A percentile compares a stretch with the other conserved stretches of the same genome.
Conservation (phyloP, 2,329 filamentous ascomycete genomes). For the Penicillium concentricum region DNA sequence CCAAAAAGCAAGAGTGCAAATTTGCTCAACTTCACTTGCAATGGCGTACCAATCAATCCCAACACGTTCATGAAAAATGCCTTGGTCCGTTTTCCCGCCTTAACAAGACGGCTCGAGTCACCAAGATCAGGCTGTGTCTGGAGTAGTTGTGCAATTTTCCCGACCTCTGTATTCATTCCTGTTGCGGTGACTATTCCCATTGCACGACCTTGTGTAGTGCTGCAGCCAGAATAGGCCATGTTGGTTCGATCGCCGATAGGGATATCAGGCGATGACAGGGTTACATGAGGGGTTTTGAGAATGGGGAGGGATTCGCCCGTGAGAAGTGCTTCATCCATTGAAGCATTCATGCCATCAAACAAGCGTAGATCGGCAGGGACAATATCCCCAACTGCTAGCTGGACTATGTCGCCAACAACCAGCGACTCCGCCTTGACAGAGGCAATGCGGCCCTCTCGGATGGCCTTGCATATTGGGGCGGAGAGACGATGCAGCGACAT, state of each 20-base stretch:
- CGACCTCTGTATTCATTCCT: slow-evolving; percentile 62
- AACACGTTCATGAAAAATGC: slow-evolving; percentile 51
- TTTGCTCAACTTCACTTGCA: slow-evolving; percentile 82
- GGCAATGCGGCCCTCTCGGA: slow-evolving; percentile 55
- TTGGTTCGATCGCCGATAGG: slow-evolving; percentile 58
- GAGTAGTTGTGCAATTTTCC: slow-evolving; percentile 58
- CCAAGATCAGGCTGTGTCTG: slow-evolving; percentile 47
- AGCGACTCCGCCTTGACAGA: slow-evolving; percentile 57
- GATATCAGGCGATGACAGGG: slow-evolving; percentile 25
- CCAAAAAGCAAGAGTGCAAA: slow-evolving; percentile 79
- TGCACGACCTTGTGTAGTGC: slow-evolving; percentile 59
- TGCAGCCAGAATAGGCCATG: slow-evolving; percentile 61
- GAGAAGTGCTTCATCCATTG: slow-evolving; percentile 66
- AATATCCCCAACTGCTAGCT: slow-evolving; percentile 56
- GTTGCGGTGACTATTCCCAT: slow-evolving; percentile 59
- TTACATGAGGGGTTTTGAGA: slow-evolving; percentile 48
- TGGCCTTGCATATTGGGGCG: slow-evolving; percentile 55
- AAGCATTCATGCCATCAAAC: slow-evolving; percentile 65
- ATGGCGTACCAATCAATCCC: slow-evolving; percentile 67
- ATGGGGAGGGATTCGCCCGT: slow-evolving; percentile 64
- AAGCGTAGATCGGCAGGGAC: slow-evolving; percentile 58
- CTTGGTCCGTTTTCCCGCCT: slow-evolving; percentile 42
- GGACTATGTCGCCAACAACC: slow-evolving; percentile 59
- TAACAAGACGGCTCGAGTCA: slow-evolving; percentile 20
- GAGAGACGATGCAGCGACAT: slow-evolving; percentile 56